Percentiles rank a stretch among this genome's conserved stretches.
Conservation (phyloP, 2,329 filamentous ascomycete genomes). For the Didymella sp. region DNA sequence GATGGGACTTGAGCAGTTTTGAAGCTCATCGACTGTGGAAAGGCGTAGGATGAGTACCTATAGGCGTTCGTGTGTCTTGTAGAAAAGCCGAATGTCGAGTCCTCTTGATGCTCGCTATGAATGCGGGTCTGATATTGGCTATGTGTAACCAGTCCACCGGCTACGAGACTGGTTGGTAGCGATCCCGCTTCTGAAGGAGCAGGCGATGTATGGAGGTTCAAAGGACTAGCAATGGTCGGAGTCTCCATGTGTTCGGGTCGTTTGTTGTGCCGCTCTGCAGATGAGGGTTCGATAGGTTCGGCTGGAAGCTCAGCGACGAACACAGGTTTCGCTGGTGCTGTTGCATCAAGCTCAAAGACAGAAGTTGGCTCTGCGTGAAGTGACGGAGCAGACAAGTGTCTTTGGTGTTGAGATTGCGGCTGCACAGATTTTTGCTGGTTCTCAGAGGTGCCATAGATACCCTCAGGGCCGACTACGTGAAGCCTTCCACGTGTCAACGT, state of each 20-base stretch:
- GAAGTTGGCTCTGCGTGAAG: neutral
- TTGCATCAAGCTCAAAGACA: slow-evolving; percentile 28
- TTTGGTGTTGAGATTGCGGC: slow-evolving; percentile 8
- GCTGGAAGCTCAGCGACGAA: slow-evolving; percentile 34
- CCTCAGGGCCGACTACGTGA: neutral
- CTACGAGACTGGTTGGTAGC: slow-evolving; percentile 33
- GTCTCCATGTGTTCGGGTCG: neutral
- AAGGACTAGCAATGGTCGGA: neutral
- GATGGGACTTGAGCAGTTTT: neutral
- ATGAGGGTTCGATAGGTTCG: neutral
- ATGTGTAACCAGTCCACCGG: slow-evolving; percentile 21
- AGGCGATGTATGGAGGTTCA: slow-evolving; percentile 12
- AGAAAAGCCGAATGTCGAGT: neutral
- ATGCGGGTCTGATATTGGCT: neutral
- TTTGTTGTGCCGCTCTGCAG: neutral
- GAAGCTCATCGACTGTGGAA: neutral
- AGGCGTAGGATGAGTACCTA: slow-evolving; percentile 4
- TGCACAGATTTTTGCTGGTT: neutral
- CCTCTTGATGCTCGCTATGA: neutral
- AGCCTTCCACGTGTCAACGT: neutral
- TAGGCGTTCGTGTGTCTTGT: slow-evolving; percentile 8
- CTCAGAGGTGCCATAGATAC: neutral
- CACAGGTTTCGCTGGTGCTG: neutral
- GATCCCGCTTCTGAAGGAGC: neutral
- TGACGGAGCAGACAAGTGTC: slow-evolving; percentile 7